Evolutionary conservation across 75 land plant species (phyloP).

Genomic region (Selaginella moellendorffii): DNA sequence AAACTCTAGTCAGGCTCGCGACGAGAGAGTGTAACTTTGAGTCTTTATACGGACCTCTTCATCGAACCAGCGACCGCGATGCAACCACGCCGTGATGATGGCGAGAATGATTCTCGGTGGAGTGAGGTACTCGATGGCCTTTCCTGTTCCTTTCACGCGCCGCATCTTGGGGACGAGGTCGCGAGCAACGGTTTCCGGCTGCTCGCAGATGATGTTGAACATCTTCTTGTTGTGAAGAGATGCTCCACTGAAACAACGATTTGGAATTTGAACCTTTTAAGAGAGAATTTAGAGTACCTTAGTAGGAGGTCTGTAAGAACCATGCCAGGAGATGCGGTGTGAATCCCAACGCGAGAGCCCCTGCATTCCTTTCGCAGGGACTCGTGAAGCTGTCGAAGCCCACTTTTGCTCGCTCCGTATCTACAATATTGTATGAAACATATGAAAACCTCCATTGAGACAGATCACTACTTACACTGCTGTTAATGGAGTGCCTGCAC

Average conservation of each 20-base stretch:
- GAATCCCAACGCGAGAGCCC: slow-evolving; percentile 73
- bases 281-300: slow-evolving; percentile 44
- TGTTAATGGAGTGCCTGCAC: slow-evolving; percentile 95
- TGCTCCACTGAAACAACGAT: slow-evolving; percentile 58
- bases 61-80: slow-evolving; percentile 97
- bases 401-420: slow-evolving; percentile 96
- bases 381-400: slow-evolving; percentile 74
- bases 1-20: not conserved
- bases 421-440: slow-evolving; percentile 19
- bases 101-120: slow-evolving; percentile 92
- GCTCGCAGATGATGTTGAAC: slow-evolving; percentile 98
- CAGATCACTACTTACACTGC: slow-evolving; percentile 65
- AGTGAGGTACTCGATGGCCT: slow-evolving; percentile 80
- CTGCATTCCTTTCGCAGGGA: slow-evolving; percentile 78
- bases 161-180: slow-evolving; percentile 83
- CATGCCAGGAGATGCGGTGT: slow-evolving; percentile 99
- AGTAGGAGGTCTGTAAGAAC: slow-evolving; percentile 87
- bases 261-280: not conserved
- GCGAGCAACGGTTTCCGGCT: slow-evolving; percentile 95
- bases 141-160: slow-evolving; percentile 86
- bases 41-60: slow-evolving; percentile 47
- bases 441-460: not conserved
- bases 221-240: slow-evolving; percentile 75
- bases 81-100: slow-evolving; percentile 79
- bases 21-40: not conserved